Base-by-base conservation (phyloP, 1,284 basidiomycete genomes). In the Pseudozyma hubeiensis region DNA sequence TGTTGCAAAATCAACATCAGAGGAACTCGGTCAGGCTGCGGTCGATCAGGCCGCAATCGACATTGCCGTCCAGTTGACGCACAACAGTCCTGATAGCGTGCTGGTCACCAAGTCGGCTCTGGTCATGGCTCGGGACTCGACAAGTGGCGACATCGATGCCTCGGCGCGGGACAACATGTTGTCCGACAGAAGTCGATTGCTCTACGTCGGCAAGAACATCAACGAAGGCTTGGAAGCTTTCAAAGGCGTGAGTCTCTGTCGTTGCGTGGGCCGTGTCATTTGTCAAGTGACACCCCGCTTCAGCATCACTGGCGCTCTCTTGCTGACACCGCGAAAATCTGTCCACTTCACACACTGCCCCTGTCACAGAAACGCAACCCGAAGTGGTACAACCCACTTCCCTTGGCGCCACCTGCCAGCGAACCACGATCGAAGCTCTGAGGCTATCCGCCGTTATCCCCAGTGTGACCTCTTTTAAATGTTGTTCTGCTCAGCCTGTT, bases 31-130 rank as follows among this genome's bases (percentile, higher is more conserved):
- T 8, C 90, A 91, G 1, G 88, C 89, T 10, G 82, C 84, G 80
- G 75, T 87, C 7, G 82, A 89, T 30, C 75, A 87, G 8, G 87
- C 89, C 11, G 92, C 93, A 0, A 83, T 94, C 34, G 85, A 86
- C 5, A 85, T 90, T 55, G 92, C 93, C 0, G 84, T 86, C 44
- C 85, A 88, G 59, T 89, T 94, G 67, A 86, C 86, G 16, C 81
- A 84, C 17, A 91, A 91, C 79, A 93, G 91, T 4, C 93, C 93
- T 0, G 92, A 94, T 81, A 88, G 92, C 0, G 90, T 94, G 1
- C 90, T 91, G 71, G 88, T 89, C 51, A 91, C 92, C 9, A 94
- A 94, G 82, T 87, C 88, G n/a, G 69, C 67, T 14, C 53, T 79
- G 9, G 49, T 76, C 29, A 57, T 72, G 39, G 75, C 78, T 5